Base-by-base conservation (phyloP, 495 filamentous ascomycete genomes). In the Tirmania nivea region DNA sequence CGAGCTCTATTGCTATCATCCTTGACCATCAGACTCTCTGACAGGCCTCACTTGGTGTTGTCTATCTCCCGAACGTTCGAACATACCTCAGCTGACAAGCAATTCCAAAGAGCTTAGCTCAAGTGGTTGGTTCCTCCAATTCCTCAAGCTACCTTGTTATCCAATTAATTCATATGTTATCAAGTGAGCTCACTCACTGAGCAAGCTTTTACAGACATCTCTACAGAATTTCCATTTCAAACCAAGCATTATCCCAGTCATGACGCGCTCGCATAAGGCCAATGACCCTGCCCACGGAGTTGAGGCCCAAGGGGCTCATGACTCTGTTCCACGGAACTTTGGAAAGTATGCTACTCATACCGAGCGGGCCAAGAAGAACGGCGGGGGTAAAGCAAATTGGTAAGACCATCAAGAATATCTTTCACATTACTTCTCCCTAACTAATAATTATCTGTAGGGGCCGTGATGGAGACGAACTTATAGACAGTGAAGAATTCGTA, bases 341-440 rank as follows among this genome's bases (percentile, higher is more conserved):
- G 86, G 75, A 63, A 95, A 94, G 74, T 69, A 76, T 35, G 90
- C 86, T 62, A 69, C 71, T 59, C 81, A 92, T 63, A 90, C 89
- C 42, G 84, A 84, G 68, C 90, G 90, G 75, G 83, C 81, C 59
- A 95, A 95, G 79, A 96, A 96, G 73, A 83, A 94, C 57, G 89
- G 89, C 51, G 83, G 78, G 51, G 89, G 89, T 45, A 90, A 86
- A 67, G 84, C 80, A 66, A 94, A 94, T 68, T 96, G 89, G 89
- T 94, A 76, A 67, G 79, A 65, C 16, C 20, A 14, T 10, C 16
- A 48, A 42, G 7, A n/a, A 42, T 57, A 10, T 34, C 39, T 6
- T 16, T 35, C 9, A 35, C 6, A 34, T 48, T 48, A 54, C 37
- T 25, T 52, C 19, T 42, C 36, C 34, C 35, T 52, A 39, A 63